Base-by-base conservation (phyloP, 306 rosid genomes). In the Quercus glauca region DNA sequence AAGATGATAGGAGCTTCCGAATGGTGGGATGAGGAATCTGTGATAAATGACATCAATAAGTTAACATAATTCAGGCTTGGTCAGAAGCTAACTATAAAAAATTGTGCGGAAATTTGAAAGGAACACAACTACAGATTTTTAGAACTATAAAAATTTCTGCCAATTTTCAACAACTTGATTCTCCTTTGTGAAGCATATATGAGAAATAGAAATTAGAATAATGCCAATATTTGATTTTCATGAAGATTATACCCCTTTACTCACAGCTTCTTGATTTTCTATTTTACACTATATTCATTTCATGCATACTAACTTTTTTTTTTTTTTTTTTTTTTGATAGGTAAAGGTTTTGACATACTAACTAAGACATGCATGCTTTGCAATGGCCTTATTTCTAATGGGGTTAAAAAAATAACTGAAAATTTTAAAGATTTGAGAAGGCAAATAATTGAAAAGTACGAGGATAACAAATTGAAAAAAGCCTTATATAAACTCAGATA, bases 21-120 rank as follows among this genome's bases (percentile, higher is more conserved):
- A 81, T 87, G 63, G 85, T 85, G 67, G 75, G 71, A 37, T 21
- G 89, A 85, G 99, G 97, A 85, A 95, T 91, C 99, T 95, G 89
- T 37, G 69, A 86, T 88, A 79, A 76, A 79, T 19, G 41, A 65
- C 78, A 51, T 73, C 74, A 80, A 69, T 18, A 76, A 73, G 15
- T 49, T 13, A 49, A 10, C 56, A 20, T 25, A 59, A 80, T 60
- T 80, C 60, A 75, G 52, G 57, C 72, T 51, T 53, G 31, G 83
- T 69, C 78, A 57, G 64, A 59, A 69, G 33, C 60, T 73, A 81
- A 68, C 45, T 60, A 81, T 68, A 73, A 61, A 37, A 37, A 37
- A 37, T 37, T 37, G 43, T 37, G 43, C 1, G 3, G 10, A 19
- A n/a, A 5, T 19, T 18, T 4, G 7, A 69, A 69, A 26, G 21